Base-by-base conservation (phyloP, 805 yeast genomes). In the Saccharomycopsis schoenii region DNA sequence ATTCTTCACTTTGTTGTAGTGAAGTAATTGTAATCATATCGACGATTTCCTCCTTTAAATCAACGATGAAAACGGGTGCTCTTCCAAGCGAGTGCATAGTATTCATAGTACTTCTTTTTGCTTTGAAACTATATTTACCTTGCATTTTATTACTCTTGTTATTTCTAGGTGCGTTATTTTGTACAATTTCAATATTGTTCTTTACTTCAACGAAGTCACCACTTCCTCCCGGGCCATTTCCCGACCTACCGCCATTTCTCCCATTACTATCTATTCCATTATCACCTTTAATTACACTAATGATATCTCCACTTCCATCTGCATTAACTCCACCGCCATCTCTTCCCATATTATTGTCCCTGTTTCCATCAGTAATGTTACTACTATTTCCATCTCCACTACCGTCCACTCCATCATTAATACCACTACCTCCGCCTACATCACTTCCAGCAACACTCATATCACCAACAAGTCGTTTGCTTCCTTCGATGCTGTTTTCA, bases 11-110 rank as follows among this genome's bases (percentile, higher is more conserved):
- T 64, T 83, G 90, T 36, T 78, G 77, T n/a, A 89, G 72, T 0
- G 96, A 86, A 0, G 92, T 86, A 1, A 86, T 80, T 14, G 88
- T 79, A 47, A 93, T 88, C 80, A 91, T 88, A 58, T 91, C 93
- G 63, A 94, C 71, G 1, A 89, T 88, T 64, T 91, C 97, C 66
- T 89, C 96, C 63, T 86, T 79, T 12, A 84, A 73, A 69, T 93
- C 98, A 40, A 93, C 82, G 0, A 87, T 81, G 56, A 91, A 77
- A 0, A 93, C 81, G 0, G 97, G 93, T 0, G 94, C 85, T 24
- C 75, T 72, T 0, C 85, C 76, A 47, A 93, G 70, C 11, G 76
- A 78, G 57, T 79, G 77, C 50, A 90, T 69, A 56, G 86, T 75
- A 2, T 74, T 69, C 1, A 79, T 78, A 0, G 88, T 78, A 0